These are phyloP conservation scores for Musa beccarii DNA, from an alignment of 176 grass and related monocot genomes.

Conservation along the genomic window DNA sequence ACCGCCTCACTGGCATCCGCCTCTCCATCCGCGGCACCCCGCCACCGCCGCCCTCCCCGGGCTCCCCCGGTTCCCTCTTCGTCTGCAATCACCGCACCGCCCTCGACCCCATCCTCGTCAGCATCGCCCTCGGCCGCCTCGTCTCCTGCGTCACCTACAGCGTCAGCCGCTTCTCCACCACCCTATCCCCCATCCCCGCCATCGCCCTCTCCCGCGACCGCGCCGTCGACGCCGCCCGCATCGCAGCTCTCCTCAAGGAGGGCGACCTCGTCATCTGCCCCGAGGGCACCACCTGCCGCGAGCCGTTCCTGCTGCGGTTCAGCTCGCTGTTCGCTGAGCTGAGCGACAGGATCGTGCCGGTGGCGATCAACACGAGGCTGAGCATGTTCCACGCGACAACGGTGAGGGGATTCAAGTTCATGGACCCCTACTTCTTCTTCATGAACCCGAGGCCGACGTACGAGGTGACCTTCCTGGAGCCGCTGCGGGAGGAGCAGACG, in stretches of 20 bases:
- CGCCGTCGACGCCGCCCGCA: slow-evolving; percentile 33
- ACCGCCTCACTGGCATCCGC: slow-evolving; percentile 56
- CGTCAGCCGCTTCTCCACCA: slow-evolving; percentile 46
- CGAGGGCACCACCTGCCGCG: slow-evolving; percentile 86
- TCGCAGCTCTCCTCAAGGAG: slow-evolving; percentile 40
- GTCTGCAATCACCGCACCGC: slow-evolving; percentile 90
- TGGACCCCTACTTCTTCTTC: slow-evolving; percentile 80
- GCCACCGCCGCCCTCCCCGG: slow-evolving; percentile 26
- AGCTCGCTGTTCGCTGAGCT: slow-evolving; percentile 68
- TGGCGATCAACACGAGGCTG: slow-evolving; percentile 48
- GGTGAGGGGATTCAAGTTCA: slow-evolving; percentile 46
- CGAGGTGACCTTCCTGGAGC: slow-evolving; percentile 52
- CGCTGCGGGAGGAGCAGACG: slow-evolving; percentile 44
- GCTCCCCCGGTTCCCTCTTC: slow-evolving; percentile 42
- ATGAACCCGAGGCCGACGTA: slow-evolving; percentile 72
- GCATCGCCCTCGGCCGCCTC: slow-evolving; percentile 48
- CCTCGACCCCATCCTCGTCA: slow-evolving; percentile 70
- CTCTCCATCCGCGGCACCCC: slow-evolving; percentile 48
- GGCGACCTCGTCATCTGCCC: slow-evolving; percentile 76
- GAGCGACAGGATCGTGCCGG: slow-evolving; percentile 56
- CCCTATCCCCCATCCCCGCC: slow-evolving; percentile 43
- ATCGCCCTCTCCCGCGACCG: slow-evolving; percentile 39
- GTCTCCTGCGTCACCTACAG: slow-evolving; percentile 67
- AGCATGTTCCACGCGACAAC: slow-evolving; percentile 48
- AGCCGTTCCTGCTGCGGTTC: slow-evolving; percentile 66